Base-by-base conservation (phyloP, 1,284 basidiomycete genomes). In the Calocybe gambosa region DNA sequence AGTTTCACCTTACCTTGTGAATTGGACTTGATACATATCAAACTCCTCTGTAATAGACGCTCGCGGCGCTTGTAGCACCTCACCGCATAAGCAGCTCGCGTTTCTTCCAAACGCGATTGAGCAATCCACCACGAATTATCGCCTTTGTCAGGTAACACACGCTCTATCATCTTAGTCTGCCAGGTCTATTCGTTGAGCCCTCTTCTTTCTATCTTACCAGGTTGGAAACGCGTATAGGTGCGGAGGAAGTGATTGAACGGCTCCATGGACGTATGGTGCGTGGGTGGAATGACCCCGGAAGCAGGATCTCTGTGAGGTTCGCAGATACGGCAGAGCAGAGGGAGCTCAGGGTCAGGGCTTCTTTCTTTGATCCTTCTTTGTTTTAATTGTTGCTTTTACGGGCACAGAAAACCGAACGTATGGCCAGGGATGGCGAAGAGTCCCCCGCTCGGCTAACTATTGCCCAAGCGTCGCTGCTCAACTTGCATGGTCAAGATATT, bases 231-330 rank as follows among this genome's bases (percentile, higher is more conserved):
- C 78, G 84, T 15, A 23, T 53, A 0, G 83, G 81, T 0, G 85
- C 85, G 1, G 82, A 86, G 56, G 82, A 87, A 46, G 71, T 83
- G 45, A 77, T 87, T 36, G 82, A 85, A 50, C 73, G 79, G 26
- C 68, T 88, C 25, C 84, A 88, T 59, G 85, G 85, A 2, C 72
- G 82, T 7, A 78, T 85, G 75, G 82, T 88, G n/a, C 71, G 82
- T 35, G 84, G 85, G 4, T 81, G 76, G 80, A 75, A 83, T 49
- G 84, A 86, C 49, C 61, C 75, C 7, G 83, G 84, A 9, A 80
- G 81, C 55, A 67, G 84, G 40, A 85, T 86, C 49, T 83, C 80
- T 3, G 84, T 87, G 6, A 68, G 84, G 28, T 87, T 87, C 55
- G 84, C 83, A 6, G 83, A 86, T 58, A 85, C 65, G 16, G 70